A percentile compares a stretch with the other conserved stretches of the same genome.
Conservation (phyloP, 164 flowering plant genomes). For the Stephania japonica region DNA sequence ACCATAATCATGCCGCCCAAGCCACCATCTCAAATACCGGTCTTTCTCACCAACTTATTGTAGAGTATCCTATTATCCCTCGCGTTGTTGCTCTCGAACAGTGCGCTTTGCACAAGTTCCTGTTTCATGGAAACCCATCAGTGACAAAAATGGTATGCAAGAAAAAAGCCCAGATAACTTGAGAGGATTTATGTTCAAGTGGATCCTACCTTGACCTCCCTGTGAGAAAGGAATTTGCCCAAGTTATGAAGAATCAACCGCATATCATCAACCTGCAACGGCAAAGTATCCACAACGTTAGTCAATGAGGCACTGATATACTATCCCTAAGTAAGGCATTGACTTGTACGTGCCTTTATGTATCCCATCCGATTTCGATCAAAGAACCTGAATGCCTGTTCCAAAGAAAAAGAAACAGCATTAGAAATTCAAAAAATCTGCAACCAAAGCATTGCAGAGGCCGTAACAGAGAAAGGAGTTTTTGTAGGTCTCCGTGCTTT, state of each 20-base stretch:
- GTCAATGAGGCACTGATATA: background rate
- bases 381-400: constrained; percentile 92
- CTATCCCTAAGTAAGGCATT: background rate
- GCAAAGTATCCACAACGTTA: background rate
- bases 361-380: constrained; percentile 82
- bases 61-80: constrained; percentile 86
- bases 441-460: background rate
- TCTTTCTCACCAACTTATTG: constrained; percentile 60
- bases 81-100: constrained; percentile 83
- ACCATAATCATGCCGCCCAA: background rate
- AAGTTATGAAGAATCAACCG: constrained; percentile 73
- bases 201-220: constrained; percentile 80
- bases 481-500: background rate
- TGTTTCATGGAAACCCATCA: constrained; percentile 20
- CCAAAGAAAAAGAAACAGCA: constrained; percentile 6
- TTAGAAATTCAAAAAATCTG: background rate
- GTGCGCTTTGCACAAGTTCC: constrained; percentile 96
- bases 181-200: background rate
- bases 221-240: constrained; percentile 74
- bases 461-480: background rate
- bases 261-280: constrained; percentile 89
- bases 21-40: constrained; percentile 17
- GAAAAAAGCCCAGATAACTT: background rate
- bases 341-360: constrained; percentile 50
- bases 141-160: background rate